Evolutionary conservation across 1,284 basidiomycete species (phyloP).

Genomic region (Ganoderma meredithae): DNA sequence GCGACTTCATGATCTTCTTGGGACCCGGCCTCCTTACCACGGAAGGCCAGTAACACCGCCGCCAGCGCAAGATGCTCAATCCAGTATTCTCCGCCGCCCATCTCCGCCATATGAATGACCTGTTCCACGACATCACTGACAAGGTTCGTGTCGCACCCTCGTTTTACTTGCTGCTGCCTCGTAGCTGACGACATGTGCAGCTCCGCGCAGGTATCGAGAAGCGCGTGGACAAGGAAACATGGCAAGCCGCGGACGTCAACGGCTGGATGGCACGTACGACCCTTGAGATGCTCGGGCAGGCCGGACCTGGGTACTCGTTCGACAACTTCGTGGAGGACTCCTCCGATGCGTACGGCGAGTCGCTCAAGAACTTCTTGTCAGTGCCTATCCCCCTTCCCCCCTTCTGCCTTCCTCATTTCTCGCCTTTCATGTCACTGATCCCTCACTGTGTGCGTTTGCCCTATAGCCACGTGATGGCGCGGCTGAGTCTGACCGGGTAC

Average conservation of each 20-base stretch:
- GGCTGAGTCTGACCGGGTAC: slow-evolving; percentile 14
- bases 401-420: background rate
- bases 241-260: slow-evolving; percentile 40
- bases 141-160: slow-evolving; percentile 9
- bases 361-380: slow-evolving; percentile 42
- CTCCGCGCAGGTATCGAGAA: slow-evolving; percentile 31
- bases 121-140: slow-evolving; percentile 24
- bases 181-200: slow-evolving; percentile 13
- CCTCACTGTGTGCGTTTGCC: background rate
- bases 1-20: slow-evolving; percentile 19
- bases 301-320: slow-evolving; percentile 46
- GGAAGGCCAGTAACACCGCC: slow-evolving; percentile 20
- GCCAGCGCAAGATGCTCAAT: slow-evolving; percentile 30
- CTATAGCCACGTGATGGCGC: slow-evolving; percentile 19
- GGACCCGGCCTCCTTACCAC: slow-evolving; percentile 25
- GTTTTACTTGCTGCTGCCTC: background rate
- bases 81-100: slow-evolving; percentile 29
- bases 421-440: background rate
- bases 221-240: slow-evolving; percentile 13
- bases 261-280: slow-evolving; percentile 44
- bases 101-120: slow-evolving; percentile 25
- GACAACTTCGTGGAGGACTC: slow-evolving; percentile 38
- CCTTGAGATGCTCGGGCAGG: slow-evolving; percentile 47
- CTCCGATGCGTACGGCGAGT: slow-evolving; percentile 36
- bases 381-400: background rate